A percentile compares a stretch with the other conserved stretches of the same genome.
Evolutionary conservation across 495 filamentous ascomycete species (phyloP).

Genomic region (Xeromyces bisporus): DNA sequence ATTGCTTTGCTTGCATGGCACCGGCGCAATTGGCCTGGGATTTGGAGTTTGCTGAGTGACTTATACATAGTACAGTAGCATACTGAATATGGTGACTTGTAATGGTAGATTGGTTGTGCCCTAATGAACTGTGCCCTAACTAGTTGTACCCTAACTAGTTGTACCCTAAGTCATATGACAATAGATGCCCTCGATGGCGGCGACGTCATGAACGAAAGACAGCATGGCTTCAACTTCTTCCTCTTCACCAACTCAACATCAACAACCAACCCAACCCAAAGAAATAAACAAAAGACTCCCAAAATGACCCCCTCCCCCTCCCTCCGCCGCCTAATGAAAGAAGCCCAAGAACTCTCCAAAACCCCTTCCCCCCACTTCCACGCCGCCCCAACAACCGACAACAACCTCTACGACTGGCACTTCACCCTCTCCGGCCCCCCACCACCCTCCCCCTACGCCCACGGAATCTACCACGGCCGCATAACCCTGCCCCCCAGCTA

Average conservation of each 20-base stretch:
- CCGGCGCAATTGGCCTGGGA: too few species aligned
- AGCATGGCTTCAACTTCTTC: not conserved
- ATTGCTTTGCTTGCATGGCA: constrained; percentile 2
- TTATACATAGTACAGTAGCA: constrained; percentile 1
- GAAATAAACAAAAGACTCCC: constrained; percentile 11
- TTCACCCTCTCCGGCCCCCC: constrained; percentile 93
- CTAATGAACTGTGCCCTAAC: too few species aligned
- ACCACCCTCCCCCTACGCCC: constrained; percentile 54
- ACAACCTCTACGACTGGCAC: constrained; percentile 97
- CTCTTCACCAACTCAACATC: not conserved
- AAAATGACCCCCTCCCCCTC: constrained; percentile 9
- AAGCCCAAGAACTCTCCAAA: constrained; percentile 66
- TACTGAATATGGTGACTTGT: not conserved
- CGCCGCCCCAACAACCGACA: constrained; percentile 57
- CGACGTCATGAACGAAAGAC: not conserved
- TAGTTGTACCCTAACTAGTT: too few species aligned
- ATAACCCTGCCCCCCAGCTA: constrained; percentile 81
- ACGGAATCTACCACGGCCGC: constrained; percentile 85
- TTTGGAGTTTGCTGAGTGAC: not conserved
- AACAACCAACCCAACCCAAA: constrained; percentile 1
- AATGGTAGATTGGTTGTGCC: not conserved
- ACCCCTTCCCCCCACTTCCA: constrained; percentile 67
- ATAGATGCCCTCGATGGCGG: not conserved
- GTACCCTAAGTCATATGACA: too few species aligned
- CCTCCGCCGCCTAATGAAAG: constrained; percentile 45